phyloP scores from a whole-genome alignment of 345 rosid species.

The Eucalyptus erythrocorys region DNA sequence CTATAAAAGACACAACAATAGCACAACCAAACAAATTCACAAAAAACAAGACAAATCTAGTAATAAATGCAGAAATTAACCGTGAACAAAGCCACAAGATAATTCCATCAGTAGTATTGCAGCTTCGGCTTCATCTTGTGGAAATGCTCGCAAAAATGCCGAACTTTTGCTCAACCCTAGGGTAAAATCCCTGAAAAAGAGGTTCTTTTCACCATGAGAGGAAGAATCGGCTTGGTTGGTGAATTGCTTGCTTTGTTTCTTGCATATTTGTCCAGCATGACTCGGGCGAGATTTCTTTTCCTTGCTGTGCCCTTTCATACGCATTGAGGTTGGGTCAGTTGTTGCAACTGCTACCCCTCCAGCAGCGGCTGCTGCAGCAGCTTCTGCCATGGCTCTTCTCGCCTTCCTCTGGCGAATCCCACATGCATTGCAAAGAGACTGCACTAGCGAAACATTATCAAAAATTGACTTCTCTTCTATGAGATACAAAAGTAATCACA shows the following conservation, averaged over 20 bases:
- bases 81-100: slow-evolving; percentile 32
- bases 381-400: slow-evolving; percentile 57
- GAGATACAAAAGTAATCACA: not conserved
- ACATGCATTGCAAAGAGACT: slow-evolving; percentile 94
- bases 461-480: not conserved
- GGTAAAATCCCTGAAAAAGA: slow-evolving; percentile 17
- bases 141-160: slow-evolving; percentile 17
- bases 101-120: slow-evolving; percentile 48
- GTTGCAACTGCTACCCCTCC: not conserved
- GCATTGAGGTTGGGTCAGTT: not conserved
- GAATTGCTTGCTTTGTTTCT: slow-evolving; percentile 15
- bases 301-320: slow-evolving; percentile 18
- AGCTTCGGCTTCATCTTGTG: slow-evolving; percentile 47
- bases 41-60: not conserved
- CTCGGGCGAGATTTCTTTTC: slow-evolving; percentile 25
- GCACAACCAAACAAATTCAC: not conserved
- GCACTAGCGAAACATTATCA: not conserved
- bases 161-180: slow-evolving; percentile 23
- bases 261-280: slow-evolving; percentile 7
- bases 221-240: not conserved
- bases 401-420: slow-evolving; percentile 93
- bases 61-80: not conserved
- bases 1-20: not conserved
- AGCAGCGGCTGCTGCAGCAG: slow-evolving; percentile 5
- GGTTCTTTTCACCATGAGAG: slow-evolving; percentile 5